Base-by-base conservation (phyloP, 2,329 filamentous ascomycete genomes). In the Hypomyces perniciosus region DNA sequence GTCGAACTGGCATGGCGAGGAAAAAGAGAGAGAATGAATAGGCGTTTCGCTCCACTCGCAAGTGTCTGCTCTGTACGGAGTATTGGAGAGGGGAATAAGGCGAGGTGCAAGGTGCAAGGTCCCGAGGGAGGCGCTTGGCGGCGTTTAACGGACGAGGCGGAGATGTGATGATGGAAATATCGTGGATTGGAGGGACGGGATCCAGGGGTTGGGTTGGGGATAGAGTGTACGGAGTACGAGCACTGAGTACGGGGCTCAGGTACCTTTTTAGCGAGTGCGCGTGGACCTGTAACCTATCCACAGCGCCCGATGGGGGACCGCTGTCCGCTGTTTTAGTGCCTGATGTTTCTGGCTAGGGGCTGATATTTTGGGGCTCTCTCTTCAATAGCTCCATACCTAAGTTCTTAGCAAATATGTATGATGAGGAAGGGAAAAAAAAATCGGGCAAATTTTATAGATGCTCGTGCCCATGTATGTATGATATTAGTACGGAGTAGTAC, bases 1-100 rank as follows among this genome's bases (percentile, higher is more conserved):
- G 50, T 49, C 43, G 51, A 54, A 51, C 54, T 57, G 31, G 57
- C 59, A 61, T 61, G 57, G 58, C 58, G 45, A 31, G 43, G 34
- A 38, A 35, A 13, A 10, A 28, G 29, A 9, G 41, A 48, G 6
- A 41, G 43, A 27, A 20, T 29, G 44, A 51, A 20, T 9, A 43
- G 12, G 40, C 39, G 20, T 37, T 34, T 48, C 8, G 30, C 39
- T 27, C 10, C 29, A 37, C 29, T 34, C n/a, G 10, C 8, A 8
- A 34, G 20, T 13, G 30, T 33, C 39, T 33, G 9, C 8, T 20
- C 20, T 20, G 20, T 20, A 20, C 20, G 20, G 20, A 20, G 20
- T 20, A 20, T 20, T 20, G 20, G 20, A 20, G 20, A 20, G 20
- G 20, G 20, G 3, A 20, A 20, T 20, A 20, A 20, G 20, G 20